These are phyloP conservation scores for Phaffomyces opuntiae DNA, from an alignment of 805 yeast species.

Conservation along the genomic window DNA sequence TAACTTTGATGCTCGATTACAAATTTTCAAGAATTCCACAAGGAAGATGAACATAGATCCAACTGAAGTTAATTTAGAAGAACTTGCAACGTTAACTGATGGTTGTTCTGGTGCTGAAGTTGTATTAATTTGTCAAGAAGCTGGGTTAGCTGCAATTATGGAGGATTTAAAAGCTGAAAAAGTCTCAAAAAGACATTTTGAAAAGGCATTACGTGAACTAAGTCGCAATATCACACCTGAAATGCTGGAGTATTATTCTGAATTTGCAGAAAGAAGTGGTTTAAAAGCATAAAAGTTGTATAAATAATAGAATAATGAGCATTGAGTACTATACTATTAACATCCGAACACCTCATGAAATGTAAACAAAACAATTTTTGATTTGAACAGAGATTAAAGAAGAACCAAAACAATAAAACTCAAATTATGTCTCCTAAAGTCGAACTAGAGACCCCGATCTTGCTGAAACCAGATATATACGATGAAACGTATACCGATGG, in stretches of 20 bases:
- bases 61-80: constrained; percentile 40
- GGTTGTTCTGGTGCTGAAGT: constrained; percentile 98
- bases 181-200: constrained; percentile 65
- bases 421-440: constrained; percentile 1
- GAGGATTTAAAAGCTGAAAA: constrained; percentile 49
- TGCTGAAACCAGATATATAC: constrained; percentile 19
- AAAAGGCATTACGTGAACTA: constrained; percentile 58
- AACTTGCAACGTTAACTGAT: constrained; percentile 58
- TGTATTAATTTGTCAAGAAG: constrained; percentile 86
- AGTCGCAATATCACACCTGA: constrained; percentile 78
- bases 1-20: constrained; percentile 68
- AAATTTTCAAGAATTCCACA: constrained; percentile 68
- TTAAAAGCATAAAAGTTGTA: constrained; percentile 17
- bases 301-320: not conserved
- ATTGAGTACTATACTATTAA: too few species aligned
- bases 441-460: constrained; percentile 11
- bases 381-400: too few species aligned
- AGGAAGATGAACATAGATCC: constrained; percentile 48
- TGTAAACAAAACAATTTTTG: not conserved
- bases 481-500: constrained; percentile 13
- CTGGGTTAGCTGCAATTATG: constrained; percentile 91
- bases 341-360: not conserved
- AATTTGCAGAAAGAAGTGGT: constrained; percentile 36
- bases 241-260: constrained; percentile 70
- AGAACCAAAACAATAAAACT: not conserved